A percentile compares a stretch with the other conserved stretches of the same genome.
Evolutionary conservation across 2,329 filamentous ascomycete species (phyloP).

Genomic region (Penicillium sp.): DNA sequence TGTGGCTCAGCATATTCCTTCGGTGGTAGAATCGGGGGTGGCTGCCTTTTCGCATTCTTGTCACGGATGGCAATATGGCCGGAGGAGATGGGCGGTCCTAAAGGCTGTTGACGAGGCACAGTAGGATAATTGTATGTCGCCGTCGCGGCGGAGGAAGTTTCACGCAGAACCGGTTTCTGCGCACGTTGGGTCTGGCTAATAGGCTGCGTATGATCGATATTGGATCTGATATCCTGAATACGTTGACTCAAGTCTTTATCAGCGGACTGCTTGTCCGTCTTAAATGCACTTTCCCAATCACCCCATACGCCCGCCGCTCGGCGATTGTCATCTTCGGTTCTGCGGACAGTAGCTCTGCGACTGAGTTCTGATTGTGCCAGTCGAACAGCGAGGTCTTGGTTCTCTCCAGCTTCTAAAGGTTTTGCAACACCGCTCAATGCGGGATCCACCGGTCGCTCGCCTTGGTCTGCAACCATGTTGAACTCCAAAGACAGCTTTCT

Average conservation of each 20-base stretch:
- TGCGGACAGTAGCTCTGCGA: slow-evolving; percentile 63
- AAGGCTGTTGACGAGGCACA: slow-evolving; percentile 39
- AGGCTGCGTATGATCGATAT: slow-evolving; percentile 31
- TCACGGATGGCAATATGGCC: slow-evolving; percentile 17
- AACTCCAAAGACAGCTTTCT: slow-evolving; percentile 32
- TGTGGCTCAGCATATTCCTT: slow-evolving; percentile 29
- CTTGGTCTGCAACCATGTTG: slow-evolving; percentile 12
- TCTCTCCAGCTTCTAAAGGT: slow-evolving; percentile 67
- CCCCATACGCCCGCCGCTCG: slow-evolving; percentile 56
- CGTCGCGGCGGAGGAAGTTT: slow-evolving; percentile 14
- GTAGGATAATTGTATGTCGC: slow-evolving; percentile 45
- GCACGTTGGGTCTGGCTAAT: slow-evolving; percentile 5
- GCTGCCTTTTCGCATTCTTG: slow-evolving; percentile 20
- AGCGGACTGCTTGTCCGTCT: slow-evolving; percentile 32
- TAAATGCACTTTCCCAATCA: slow-evolving; percentile 50
- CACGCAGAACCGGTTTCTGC: slow-evolving; percentile 14
- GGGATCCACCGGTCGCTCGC: slow-evolving; percentile 50
- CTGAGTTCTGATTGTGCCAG: slow-evolving; percentile 71
- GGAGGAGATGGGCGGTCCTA: slow-evolving; percentile 23
- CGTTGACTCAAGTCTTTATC: slow-evolving; percentile 51
- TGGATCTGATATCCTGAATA: slow-evolving; percentile 52
- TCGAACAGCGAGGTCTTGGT: slow-evolving; percentile 74
- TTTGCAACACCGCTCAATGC: slow-evolving; percentile 59
- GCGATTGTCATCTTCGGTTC: slow-evolving; percentile 54
- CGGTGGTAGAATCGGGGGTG: slow-evolving; percentile 41